Base-by-base conservation (phyloP, 2,329 filamentous ascomycete genomes). In the Dryadomyces quercus-mongolicae region DNA sequence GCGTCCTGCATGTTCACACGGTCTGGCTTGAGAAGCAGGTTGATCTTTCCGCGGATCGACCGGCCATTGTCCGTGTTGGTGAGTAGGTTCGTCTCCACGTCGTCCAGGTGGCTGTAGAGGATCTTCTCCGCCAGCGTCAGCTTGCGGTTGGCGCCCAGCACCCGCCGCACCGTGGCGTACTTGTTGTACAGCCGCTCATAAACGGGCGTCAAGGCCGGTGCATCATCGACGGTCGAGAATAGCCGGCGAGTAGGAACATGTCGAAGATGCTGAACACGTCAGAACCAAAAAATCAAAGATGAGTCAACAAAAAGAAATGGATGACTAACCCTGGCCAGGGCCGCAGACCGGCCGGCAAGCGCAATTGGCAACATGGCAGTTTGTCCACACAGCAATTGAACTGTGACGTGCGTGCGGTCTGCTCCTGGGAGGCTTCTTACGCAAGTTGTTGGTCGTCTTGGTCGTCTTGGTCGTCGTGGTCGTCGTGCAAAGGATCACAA, bases 1-100 rank as follows among this genome's bases (percentile, higher is more conserved):
- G 93, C 93, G 74, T 98, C 93, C 72, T 98, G 93, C 93, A 98
- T 98, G 60, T 94, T 94, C 62, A 97, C 93, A 53, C 93, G 82
- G 69, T 98, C 93, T 21, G 93, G 93, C 71, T 95, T 95, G 69
- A 98, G 85, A 75, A 95, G 95, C 71, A 98, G 78, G 67, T 95
- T 97, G 51, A 90, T 91, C 65, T 83, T 83, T 61, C 92, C 92
- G 45, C 93, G 83, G 58, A 98, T 85, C 64, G 85, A 80, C 52
- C 80, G 80, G 61, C 91, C 92, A 78, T 91, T 88, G 69, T 88
- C 80, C 51, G 91, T 96, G 65, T 83, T 82, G 53, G 80, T 82
- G 57, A 95, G 76, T 53, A 98, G 80, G 42, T 89, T 91, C 68
- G 95, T 90, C 70, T 95, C 91, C 7, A 84, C 81, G 65, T 89